phyloP scores from a whole-genome alignment of 345 rosid species.

The Firmiana major region DNA sequence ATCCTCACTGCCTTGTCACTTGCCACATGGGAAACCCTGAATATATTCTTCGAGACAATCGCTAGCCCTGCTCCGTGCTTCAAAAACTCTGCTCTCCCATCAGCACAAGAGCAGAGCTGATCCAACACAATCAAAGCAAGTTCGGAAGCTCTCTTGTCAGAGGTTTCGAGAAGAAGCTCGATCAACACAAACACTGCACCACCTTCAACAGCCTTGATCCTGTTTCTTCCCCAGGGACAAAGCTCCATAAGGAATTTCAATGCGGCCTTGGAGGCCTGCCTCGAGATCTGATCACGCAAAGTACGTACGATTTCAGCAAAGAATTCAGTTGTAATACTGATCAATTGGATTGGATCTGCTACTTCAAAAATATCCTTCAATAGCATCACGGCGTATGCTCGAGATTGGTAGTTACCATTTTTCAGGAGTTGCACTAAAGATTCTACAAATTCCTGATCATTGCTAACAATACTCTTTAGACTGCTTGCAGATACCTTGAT shows the following conservation, averaged over 20 bases:
- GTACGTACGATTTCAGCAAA: slow-evolving; percentile 38
- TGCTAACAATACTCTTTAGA: slow-evolving; percentile 27
- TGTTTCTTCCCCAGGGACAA: slow-evolving; percentile 63
- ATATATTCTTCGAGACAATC: slow-evolving; percentile 56
- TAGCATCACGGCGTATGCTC: slow-evolving; percentile 34
- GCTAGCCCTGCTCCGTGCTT: slow-evolving; percentile 60
- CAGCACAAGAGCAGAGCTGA: slow-evolving; percentile 51
- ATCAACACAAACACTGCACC: slow-evolving; percentile 31
- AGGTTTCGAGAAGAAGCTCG: slow-evolving; percentile 47
- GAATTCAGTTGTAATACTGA: slow-evolving; percentile 25
- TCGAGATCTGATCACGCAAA: slow-evolving; percentile 44
- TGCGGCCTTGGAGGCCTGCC: slow-evolving; percentile 40
- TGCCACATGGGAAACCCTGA: slow-evolving; percentile 49
- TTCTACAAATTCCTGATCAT: slow-evolving; percentile 26
- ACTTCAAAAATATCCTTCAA: slow-evolving; percentile 34
- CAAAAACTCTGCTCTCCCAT: slow-evolving; percentile 56
- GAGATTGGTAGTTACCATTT: slow-evolving; percentile 29
- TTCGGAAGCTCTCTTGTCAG: slow-evolving; percentile 37
- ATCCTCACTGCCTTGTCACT: slow-evolving; percentile 51
- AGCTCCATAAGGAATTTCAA: slow-evolving; percentile 35
- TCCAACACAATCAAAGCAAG: slow-evolving; percentile 34
- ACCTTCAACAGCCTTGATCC: slow-evolving; percentile 48
- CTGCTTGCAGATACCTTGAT: slow-evolving; percentile 23
- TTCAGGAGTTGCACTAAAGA: slow-evolving; percentile 27
- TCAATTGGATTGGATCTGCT: slow-evolving; percentile 42